These are phyloP conservation scores for Nakazawaea holstii DNA, from an alignment of 805 yeast species.

Conservation along the genomic window DNA sequence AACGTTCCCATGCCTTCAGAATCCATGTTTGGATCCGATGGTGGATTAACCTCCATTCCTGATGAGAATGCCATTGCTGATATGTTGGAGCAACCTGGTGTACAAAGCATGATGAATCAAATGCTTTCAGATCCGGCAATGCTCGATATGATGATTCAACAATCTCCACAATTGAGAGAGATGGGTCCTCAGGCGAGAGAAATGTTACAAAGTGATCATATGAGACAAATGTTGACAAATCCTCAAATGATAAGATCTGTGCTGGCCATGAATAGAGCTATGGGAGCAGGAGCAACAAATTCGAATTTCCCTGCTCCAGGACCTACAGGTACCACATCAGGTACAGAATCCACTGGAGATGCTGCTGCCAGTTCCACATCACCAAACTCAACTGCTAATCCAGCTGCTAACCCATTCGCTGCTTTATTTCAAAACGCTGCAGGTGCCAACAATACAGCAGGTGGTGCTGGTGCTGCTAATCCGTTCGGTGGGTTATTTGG, in stretches of 20 bases:
- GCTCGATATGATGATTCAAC: slow-evolving; percentile 75
- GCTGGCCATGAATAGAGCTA: slow-evolving; percentile 66
- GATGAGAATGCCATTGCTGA: slow-evolving; percentile 68
- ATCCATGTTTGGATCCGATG: slow-evolving; percentile 90
- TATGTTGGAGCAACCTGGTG: slow-evolving; percentile 77
- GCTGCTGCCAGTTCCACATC: slow-evolving; percentile 19
- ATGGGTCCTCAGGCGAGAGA: slow-evolving; percentile 89
- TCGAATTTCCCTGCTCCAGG: slow-evolving; percentile 48
- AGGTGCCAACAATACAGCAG: slow-evolving; percentile 13
- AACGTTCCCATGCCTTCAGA: slow-evolving; percentile 79
- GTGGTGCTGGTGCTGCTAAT: slow-evolving; percentile 17
- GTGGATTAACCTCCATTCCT: slow-evolving; percentile 79
- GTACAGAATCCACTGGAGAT: slow-evolving; percentile 16
- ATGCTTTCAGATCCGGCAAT: slow-evolving; percentile 85
- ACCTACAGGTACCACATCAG: slow-evolving; percentile 17
- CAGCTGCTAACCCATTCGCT: slow-evolving; percentile 50
- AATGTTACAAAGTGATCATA: slow-evolving; percentile 76
- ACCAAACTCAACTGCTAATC: slow-evolving; percentile 14
- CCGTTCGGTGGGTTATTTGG: slow-evolving; percentile 17
- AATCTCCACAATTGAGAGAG: slow-evolving; percentile 76
- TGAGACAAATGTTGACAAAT: slow-evolving; percentile 74
- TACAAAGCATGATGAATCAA: slow-evolving; percentile 77
- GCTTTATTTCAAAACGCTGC: slow-evolving; percentile 31
- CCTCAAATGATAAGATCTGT: slow-evolving; percentile 82
- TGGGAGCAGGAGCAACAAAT: slow-evolving; percentile 22